Evolutionary conservation across 192 early-diverging fungal species (phyloP).

Genomic region (Backusella australiensis): DNA sequence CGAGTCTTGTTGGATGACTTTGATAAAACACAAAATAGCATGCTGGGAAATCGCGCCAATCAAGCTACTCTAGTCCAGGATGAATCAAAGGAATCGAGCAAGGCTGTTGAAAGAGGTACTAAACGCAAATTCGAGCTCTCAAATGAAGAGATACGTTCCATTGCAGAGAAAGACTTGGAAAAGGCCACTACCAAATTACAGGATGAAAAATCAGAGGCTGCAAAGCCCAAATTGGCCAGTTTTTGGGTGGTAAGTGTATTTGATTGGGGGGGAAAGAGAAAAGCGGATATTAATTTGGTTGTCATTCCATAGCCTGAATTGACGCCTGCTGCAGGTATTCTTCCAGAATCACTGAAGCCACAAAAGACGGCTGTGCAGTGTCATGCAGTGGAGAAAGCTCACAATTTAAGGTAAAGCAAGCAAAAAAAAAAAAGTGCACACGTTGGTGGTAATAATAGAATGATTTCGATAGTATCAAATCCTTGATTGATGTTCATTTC

Average conservation of each 20-base stretch:
- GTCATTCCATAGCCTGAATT: slow-evolving; percentile 55
- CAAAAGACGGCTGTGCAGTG: slow-evolving; percentile 62
- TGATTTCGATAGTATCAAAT: slow-evolving; percentile 52
- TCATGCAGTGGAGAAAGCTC: slow-evolving; percentile 58
- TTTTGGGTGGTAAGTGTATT: slow-evolving; percentile 63
- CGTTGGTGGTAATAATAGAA: background rate
- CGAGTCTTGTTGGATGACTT: slow-evolving; percentile 57
- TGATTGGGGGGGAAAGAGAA: too few relatives aligned
- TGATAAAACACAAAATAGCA: slow-evolving; percentile 63
- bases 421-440: background rate
- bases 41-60: slow-evolving; percentile 28
- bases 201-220: slow-evolving; percentile 34
- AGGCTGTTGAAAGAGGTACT: slow-evolving; percentile 3
- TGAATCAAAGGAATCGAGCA: background rate
- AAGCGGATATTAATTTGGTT: background rate
- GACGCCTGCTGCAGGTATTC: slow-evolving; percentile 60
- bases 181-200: slow-evolving; percentile 31
- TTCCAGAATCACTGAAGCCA: slow-evolving; percentile 46
- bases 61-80: background rate
- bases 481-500: slow-evolving; percentile 64
- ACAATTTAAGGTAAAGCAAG: slow-evolving; percentile 54
- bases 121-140: slow-evolving; percentile 39
- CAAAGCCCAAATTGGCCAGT: slow-evolving; percentile 54
- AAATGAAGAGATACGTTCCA: slow-evolving; percentile 16
- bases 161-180: slow-evolving; percentile 31